Conservation (phyloP, 208 protist species). For the Porcisia hertigi region DNA sequence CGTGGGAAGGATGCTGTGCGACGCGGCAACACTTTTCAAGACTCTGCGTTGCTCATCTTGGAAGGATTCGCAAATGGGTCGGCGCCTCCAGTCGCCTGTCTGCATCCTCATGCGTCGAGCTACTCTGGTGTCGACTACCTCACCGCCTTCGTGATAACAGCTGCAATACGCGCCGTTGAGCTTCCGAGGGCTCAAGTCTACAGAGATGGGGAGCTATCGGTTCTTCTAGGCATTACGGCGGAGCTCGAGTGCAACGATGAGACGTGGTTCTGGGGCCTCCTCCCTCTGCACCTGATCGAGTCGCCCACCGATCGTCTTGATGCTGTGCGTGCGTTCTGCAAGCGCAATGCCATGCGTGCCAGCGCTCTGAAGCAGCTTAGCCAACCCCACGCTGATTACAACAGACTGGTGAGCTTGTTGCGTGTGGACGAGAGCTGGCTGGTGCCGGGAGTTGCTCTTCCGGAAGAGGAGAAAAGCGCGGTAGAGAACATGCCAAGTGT, state of each 20-base stretch:
- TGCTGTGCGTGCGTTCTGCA: conserved; percentile 69
- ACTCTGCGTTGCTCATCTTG: conserved; percentile 76
- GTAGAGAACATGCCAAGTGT: conserved; percentile 68
- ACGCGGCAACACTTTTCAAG: conserved; percentile 69
- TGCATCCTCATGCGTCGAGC: conserved; percentile 87
- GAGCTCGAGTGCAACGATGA: conserved; percentile 69
- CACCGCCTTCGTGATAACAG: conserved; percentile 75
- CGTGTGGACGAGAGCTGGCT: conserved; percentile 48
- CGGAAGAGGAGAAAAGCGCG: conserved; percentile 24
- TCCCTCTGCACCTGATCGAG: conserved; percentile 86
- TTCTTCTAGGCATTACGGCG: conserved; percentile 70
- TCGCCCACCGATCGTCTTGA: conserved; percentile 28
- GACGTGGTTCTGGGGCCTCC: conserved; percentile 80
- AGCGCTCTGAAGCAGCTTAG: conserved; percentile 17
- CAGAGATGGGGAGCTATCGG: conserved; percentile 63
- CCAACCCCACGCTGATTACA: conserved; percentile 32
- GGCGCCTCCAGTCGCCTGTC: conserved; percentile 47
- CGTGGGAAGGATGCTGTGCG: conserved; percentile 63
- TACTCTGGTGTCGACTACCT: conserved; percentile 82
- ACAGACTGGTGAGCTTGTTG: conserved; percentile 38
- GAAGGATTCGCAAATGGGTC: conserved; percentile 63
- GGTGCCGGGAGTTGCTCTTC: conserved; percentile 35
- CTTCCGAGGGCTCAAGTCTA: conserved; percentile 54
- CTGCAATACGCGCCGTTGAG: conserved; percentile 49
- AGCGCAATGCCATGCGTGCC: conserved; percentile 73